Evolutionary conservation across 164 flowering plant genomes (phyloP), one percentile per base, ranked within the genome.

Genomic region (Nelumbo lutea): DNA sequence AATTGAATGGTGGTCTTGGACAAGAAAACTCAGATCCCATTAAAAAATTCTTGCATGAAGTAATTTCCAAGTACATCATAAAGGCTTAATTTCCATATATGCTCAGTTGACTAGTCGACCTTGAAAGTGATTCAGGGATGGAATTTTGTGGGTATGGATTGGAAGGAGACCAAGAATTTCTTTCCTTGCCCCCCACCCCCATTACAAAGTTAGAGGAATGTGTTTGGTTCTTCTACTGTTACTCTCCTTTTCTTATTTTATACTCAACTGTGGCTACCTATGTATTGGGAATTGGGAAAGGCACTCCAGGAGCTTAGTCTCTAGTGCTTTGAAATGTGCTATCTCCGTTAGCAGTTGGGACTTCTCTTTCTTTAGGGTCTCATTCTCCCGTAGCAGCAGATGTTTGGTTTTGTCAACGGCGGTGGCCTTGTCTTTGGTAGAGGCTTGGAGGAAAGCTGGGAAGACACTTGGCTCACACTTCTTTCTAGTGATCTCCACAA

Each of bases 401-500:
- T 6, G 38, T 27, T 11, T 60, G 65, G 15, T 62, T 14, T 67
- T 56, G 13, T 71, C 61, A 6, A 1, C 52, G 4, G n/a, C 70
- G 43, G 42, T 10, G n/a, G 14, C 13, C 0, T 50, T 13, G 55
- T 7, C 43, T 14, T 62, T 70, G 0, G 48, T 65, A 2, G 77
- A 79, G 50, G 88, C 79, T 72, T 73, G 73, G 5, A 84, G 83
- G 69, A 75, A 79, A 0, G 83, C 53, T 0, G 87, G 89, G 63
- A 80, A 84, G 57, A 69, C 75, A 69, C 86, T 83, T 0, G 85
- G 83, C 74, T 80, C 85, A 2, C 85, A 73, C 67, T 80, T 86
- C 83, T 81, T 84, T 61, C 89, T 55, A 2, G 72, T 75, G 59
- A 84, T 86, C 72, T 84, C 83, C 45, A 59, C 66, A 5, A 84